Percentiles rank a stretch among this genome's conserved stretches.
These are phyloP conservation scores for Saccharomycopsis amapae DNA, from an alignment of 805 yeast species.

Conservation along the genomic window DNA sequence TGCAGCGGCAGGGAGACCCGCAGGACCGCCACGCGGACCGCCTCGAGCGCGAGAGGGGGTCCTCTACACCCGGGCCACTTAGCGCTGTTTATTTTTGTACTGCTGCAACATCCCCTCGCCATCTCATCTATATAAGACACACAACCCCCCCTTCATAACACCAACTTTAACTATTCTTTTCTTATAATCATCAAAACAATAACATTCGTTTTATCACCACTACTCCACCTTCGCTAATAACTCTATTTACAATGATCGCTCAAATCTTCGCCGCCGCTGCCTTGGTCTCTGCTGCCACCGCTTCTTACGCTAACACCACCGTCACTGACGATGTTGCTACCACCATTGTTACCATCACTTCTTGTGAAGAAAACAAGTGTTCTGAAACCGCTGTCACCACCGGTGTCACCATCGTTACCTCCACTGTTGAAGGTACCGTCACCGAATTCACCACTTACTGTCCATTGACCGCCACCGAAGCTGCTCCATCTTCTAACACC, in stretches of 20 bases:
- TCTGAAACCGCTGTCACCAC: slow-evolving; percentile 22
- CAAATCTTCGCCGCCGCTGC: slow-evolving; percentile 20
- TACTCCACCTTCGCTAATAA: slow-evolving; percentile 8
- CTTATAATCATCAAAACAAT: not conserved
- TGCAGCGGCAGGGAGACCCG: no score
- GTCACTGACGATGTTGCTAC: slow-evolving; percentile 23
- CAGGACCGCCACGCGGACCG: no score
- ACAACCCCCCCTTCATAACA: no score
- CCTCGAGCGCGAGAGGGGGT: no score
- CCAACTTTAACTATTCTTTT: no score
- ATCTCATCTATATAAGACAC: no score
- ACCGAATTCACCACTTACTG: slow-evolving; percentile 27
- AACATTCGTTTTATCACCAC: slow-evolving; percentile 2
- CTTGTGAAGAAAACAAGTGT: slow-evolving; percentile 22
- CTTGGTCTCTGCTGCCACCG: slow-evolving; percentile 20
- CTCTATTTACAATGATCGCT: slow-evolving; percentile 13
- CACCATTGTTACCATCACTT: slow-evolving; percentile 28
- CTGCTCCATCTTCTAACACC: slow-evolving; percentile 4
- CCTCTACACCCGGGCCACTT: no score
- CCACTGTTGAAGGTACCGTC: slow-evolving; percentile 22
- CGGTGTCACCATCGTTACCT: slow-evolving; percentile 25
- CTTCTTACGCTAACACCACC: slow-evolving; percentile 24
- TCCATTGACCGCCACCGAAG: slow-evolving; percentile 21
- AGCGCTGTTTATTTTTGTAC: no score
- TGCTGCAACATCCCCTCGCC: no score